phyloP scores from a whole-genome alignment of 345 rosid species.

The Turritis glabra region DNA sequence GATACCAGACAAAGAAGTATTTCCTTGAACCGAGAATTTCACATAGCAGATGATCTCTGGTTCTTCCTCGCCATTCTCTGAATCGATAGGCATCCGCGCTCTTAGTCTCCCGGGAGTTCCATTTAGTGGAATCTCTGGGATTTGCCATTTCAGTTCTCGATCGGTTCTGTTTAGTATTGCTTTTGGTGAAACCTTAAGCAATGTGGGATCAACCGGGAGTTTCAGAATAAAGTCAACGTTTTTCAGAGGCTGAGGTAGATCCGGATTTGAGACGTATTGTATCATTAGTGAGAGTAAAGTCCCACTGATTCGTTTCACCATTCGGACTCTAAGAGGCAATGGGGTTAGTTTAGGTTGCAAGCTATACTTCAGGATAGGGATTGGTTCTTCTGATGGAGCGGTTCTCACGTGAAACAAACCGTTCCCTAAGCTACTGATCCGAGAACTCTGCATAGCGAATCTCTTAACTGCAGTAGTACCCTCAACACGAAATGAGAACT shows the following conservation, averaged over 20 bases:
- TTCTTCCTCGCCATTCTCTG: conserved; percentile 66
- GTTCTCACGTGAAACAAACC: conserved; percentile 95
- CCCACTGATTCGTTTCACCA: conserved; percentile 81
- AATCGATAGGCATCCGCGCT: conserved; percentile 90
- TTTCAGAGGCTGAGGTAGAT: conserved; percentile 61
- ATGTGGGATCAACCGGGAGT: conserved; percentile 90
- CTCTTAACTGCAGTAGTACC: conserved; percentile 74
- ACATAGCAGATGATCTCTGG: conserved; percentile 74
- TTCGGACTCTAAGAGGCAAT: conserved; percentile 84
- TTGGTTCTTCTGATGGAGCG: conserved; percentile 84
- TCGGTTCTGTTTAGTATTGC: conserved; percentile 84
- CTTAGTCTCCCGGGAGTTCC: conserved; percentile 77
- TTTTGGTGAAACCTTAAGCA: conserved; percentile 93
- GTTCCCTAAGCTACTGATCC: conserved; percentile 77
- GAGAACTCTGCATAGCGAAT: conserved; percentile 71
- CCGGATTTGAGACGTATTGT: conserved; percentile 89
- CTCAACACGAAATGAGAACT: conserved; percentile 86
- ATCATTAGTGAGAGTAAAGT: conserved; percentile 96
- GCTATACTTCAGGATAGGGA: conserved; percentile 89
- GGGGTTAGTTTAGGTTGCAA: conserved; percentile 81
- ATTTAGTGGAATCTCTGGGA: conserved; percentile 75
- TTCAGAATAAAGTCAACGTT: conserved; percentile 81
- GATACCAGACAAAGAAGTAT: conserved; percentile 64
- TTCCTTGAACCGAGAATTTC: conserved; percentile 72
- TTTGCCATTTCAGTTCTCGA: conserved; percentile 87